Evolutionary conservation across 108 stramenopile species (phyloP), one percentile per base, ranked within the genome.

Genomic region (Chaetoceros tenuissimus): DNA sequence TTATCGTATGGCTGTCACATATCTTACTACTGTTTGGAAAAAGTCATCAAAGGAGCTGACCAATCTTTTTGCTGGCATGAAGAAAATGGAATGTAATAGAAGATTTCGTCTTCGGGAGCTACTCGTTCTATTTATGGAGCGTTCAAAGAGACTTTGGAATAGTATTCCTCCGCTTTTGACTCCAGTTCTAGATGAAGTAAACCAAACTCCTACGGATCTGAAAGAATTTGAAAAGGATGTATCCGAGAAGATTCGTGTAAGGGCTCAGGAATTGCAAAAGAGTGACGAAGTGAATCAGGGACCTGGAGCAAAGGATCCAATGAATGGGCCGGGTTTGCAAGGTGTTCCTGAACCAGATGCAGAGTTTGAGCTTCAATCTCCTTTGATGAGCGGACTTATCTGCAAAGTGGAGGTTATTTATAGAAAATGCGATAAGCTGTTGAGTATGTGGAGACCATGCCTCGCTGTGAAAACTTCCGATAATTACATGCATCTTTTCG

Each of bases 1-100:
- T 19, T 89, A 89, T 68, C 77, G 82, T n/a, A 78, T 89, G 55
- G 73, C 77, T 21, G 83, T 81, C 27, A 74, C 81, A 26, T 85
- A 82, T 53, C 74, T 84, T 30, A 75, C 79, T 51, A 53, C 70
- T 10, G 68, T 68, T 19, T 89, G 87, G 87, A 81, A 89, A 29
- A 84, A 82, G 57, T 79, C 79, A 46, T 80, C 78, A 2, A 43
- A 55, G n/a, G 77, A 81, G 51, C 55, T 87, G 34, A 60, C 73
- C 1, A 81, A 79, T 28, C 63, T 89, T 7, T 89, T 84, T 53
- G 49, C 54, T 0, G 64, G 60, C 17, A 76, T 85, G 63, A 89
- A 85, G 52, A 51, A 77, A 58, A 71, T 77, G 3, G 87, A 89
- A 62, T 81, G 78, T 46, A 63, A 57, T 21, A 66, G 87, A 17